Evolutionary conservation across 2,329 filamentous ascomycete species (phyloP), one percentile per base, ranked within the genome.

Genomic region (Alternaria longipes): DNA sequence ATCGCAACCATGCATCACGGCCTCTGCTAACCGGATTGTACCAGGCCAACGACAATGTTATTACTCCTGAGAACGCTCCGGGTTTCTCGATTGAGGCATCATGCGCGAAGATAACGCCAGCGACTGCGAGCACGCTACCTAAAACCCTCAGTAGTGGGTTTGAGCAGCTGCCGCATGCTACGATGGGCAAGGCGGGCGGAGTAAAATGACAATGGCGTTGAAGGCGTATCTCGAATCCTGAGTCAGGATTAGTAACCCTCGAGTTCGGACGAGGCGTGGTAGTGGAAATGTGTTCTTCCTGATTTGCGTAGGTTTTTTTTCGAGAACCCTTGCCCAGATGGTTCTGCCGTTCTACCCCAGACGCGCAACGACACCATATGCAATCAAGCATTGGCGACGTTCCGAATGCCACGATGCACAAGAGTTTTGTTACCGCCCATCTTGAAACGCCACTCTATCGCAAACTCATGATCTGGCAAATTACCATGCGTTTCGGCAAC

Each of bases 31-130:
- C 38, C 40, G 16, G 7, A 22, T 32, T 30, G n/a, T 44, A 24
- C 85, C 36, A 52, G 40, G 51, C 14, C 28, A 44, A 54, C 14
- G 51, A 30, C 18, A 54, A 44, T 55, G 60, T 72, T 28, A 69
- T 82, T n/a, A 59, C 73, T 7, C 49, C 70, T 4, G 69, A 73
- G 14, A 59, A 78, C 26, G 71, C 80, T 7, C 70, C 74, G 1
- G 78, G 78, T 28, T 74, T 83, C 32, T 68, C 76, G 41, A 67
- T 84, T 50, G 76, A 74, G 3, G 78, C 83, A 11, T 74, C 79
- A 32, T 76, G 73, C 63, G 71, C 79, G 8, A 72, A 77, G 54
- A 75, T 82, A 40, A 65, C 74, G 47, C 79, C 80, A 8, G 74
- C 81, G 4, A 36, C 32, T 22, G 38, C 58, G 20, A 46, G 62